A percentile compares a stretch with the other conserved stretches of the same genome.
Evolutionary conservation across 306 rosid genomes (phyloP).

Genomic region (Lotus japonicus): DNA sequence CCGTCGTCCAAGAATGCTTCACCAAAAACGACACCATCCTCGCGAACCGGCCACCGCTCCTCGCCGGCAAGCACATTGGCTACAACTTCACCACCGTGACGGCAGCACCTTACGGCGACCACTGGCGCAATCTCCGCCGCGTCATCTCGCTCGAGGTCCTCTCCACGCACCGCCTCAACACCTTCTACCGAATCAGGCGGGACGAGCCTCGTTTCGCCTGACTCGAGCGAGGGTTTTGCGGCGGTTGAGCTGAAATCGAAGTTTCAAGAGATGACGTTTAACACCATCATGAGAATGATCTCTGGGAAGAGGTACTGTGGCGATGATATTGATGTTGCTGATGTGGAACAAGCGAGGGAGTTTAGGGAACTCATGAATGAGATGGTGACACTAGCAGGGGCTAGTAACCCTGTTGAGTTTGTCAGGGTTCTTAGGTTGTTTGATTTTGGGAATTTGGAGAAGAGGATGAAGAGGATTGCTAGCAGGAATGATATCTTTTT

Average conservation of each 20-base stretch:
- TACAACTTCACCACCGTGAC: slow-evolving; percentile 18
- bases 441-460: slow-evolving; percentile 11
- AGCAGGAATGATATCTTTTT: slow-evolving; percentile 7
- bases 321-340: slow-evolving; percentile 9
- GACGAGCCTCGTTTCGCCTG: background rate
- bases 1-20: slow-evolving; percentile 24
- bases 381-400: slow-evolving; percentile 1
- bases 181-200: slow-evolving; percentile 9
- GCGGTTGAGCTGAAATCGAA: slow-evolving; percentile 11
- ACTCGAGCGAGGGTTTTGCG: background rate
- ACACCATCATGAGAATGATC: slow-evolving; percentile 24
- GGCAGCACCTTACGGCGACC: slow-evolving; percentile 15
- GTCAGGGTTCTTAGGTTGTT: slow-evolving; percentile 13
- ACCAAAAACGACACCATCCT: slow-evolving; percentile 17
- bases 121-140: slow-evolving; percentile 28
- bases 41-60: slow-evolving; percentile 22
- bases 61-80: slow-evolving; percentile 11
- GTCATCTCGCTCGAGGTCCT: slow-evolving; percentile 18
- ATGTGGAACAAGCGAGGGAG: slow-evolving; percentile 5
- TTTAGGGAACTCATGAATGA: slow-evolving; percentile 17
- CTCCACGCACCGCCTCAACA: slow-evolving; percentile 17
- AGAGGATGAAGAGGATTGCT: background rate
- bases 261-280: slow-evolving; percentile 24
- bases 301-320: slow-evolving; percentile 26
- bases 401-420: slow-evolving; percentile 21